phyloP scores from a whole-genome alignment of 805 yeast genomes.

The Lipomyces kockii region DNA sequence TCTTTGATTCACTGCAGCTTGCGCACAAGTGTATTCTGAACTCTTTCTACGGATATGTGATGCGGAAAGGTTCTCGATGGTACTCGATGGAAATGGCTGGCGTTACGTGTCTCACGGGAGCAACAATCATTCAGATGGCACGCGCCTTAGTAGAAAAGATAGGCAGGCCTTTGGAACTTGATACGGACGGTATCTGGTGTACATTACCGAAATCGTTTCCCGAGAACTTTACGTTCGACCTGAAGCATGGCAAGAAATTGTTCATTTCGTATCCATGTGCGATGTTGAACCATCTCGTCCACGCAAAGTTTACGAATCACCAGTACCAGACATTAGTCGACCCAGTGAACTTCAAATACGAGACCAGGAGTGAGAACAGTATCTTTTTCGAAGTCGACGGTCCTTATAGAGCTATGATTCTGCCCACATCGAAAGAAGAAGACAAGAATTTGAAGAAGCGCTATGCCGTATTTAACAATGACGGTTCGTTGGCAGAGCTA shows the following conservation, averaged over 20 bases:
- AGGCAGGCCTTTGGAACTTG: conserved; percentile 94
- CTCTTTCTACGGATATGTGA: conserved; percentile 96
- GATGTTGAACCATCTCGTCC: conserved; percentile 92
- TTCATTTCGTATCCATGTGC: conserved; percentile 91
- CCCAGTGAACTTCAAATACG: conserved; percentile 67
- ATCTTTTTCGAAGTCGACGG: conserved; percentile 99
- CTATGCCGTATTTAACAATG: conserved; percentile 95
- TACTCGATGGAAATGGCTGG: conserved; percentile 99
- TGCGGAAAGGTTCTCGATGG: conserved; percentile 99
- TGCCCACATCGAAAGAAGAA: conserved; percentile 97
- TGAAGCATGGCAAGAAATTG: conserved; percentile 77
- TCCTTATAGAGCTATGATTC: conserved; percentile 95
- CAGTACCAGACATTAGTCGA: conserved; percentile 90
- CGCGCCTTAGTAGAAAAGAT: conserved; percentile 85
- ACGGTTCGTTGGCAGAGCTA: conserved; percentile 90
- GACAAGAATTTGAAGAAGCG: conserved; percentile 95
- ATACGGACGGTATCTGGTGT: conserved; percentile 99
- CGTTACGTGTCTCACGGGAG: conserved; percentile 96
- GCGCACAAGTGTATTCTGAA: conserved; percentile 97
- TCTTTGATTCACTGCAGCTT: conserved; percentile 92
- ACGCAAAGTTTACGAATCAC: conserved; percentile 86
- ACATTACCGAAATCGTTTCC: conserved; percentile 92
- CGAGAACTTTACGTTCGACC: conserved; percentile 73
- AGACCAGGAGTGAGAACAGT: conserved; percentile 83
- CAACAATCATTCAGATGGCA: conserved; percentile 98